Evolutionary conservation across 306 rosid genomes (phyloP), one percentile per base, ranked within the genome.

Genomic region (Lotus japonicus): DNA sequence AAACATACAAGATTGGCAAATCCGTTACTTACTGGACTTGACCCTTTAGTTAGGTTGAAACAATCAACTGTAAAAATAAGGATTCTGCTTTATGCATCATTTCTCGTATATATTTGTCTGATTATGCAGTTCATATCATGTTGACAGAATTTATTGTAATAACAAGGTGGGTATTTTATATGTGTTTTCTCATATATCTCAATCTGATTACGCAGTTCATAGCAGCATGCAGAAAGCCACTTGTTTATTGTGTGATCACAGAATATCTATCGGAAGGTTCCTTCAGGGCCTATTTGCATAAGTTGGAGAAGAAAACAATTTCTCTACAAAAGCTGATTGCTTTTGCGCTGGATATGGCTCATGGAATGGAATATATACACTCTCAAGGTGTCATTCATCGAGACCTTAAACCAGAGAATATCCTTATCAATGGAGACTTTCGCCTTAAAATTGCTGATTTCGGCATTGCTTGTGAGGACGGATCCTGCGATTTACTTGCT

Each of bases 391-490:
- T 90, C 64, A 88, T 88, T 44, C 99, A 94, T 65, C 87, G 99
- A 17, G 99, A 94, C 73, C 90, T 94, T 49, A 94, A 94, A 77
- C 99, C 99, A 0, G 99, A 90, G 77, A 94, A 94, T 69, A 76
- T 94, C 63, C 92, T 94, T 33, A 90, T 94, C 31, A 84, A 73
- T 58, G 83, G 77, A 67, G 85, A 90, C 44, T 81, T 68, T 55
- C 87, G 66, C 78, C 82, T 94, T 74, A 94, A 88, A 80, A 73
- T 94, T 56, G 99, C 97, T 68, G 99, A 94, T 87, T 94, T 88
- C 77, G 99, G 99, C 45, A 94, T 87, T 56, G 99, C 91, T 17
- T 94, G 97, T 43, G 95, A 89, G 80, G 96, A 90, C 80, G 89
- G 79, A 9, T 80, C 70, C 73, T 86, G 91, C 16, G 97, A 90